Conservation (phyloP, 2,329 filamentous ascomycete species). For the Stachybotrys elegans region DNA sequence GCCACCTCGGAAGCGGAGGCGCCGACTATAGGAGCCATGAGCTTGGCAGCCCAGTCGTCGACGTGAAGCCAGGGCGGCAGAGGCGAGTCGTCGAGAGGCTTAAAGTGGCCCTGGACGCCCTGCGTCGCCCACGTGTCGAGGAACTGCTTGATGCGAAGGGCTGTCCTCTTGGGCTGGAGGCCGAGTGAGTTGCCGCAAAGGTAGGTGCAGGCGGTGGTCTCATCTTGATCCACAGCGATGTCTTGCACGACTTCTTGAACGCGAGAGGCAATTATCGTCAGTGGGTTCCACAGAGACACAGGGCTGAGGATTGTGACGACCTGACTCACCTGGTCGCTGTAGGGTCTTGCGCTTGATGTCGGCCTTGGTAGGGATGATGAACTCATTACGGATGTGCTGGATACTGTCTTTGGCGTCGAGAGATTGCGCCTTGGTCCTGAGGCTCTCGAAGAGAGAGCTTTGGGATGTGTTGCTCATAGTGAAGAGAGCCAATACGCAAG, state of each 20-base stretch:
- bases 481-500: no score
- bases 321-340: not conserved
- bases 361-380: conserved; percentile 58
- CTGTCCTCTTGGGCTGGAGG: conserved; percentile 61
- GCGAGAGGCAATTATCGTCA: no score
- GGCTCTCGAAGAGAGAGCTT: no score
- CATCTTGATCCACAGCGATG: no score
- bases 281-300: no score
- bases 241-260: no score
- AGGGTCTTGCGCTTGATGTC: conserved; percentile 23
- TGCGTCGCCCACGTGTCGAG: conserved; percentile 75
- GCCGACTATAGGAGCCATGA: conserved; percentile 66
- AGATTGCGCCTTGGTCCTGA: no score
- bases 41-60: conserved; percentile 60
- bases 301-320: no score
- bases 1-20: conserved; percentile 66
- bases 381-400: conserved; percentile 55
- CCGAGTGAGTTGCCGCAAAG: conserved; percentile 83
- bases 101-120: conserved; percentile 77
- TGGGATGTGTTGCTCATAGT: no score
- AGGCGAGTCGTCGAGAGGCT: conserved; percentile 58
- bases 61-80: conserved; percentile 70
- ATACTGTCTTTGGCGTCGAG: conserved; percentile 55
- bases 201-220: conserved; percentile 60
- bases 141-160: conserved; percentile 60